A percentile compares a stretch with the other conserved stretches of the same genome.
Evolutionary conservation across 1,284 basidiomycete genomes (phyloP).

Genomic region (Amylostereum areolatum): DNA sequence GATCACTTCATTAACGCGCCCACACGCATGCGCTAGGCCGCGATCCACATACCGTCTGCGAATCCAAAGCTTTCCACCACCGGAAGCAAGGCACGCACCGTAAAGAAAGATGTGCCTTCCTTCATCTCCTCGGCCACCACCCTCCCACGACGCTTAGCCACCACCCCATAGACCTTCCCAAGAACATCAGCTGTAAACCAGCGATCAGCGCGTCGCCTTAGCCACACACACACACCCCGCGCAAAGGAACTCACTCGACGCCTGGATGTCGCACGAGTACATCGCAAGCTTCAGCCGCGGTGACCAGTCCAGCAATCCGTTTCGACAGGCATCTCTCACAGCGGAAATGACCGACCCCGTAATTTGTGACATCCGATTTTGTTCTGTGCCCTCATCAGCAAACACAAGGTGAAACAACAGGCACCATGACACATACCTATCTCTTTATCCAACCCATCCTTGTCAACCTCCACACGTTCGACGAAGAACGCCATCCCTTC

Average conservation of each 20-base stretch:
- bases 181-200: slow-evolving; percentile 79
- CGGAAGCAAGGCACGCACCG: slow-evolving; percentile 85
- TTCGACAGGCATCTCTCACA: slow-evolving; percentile 84
- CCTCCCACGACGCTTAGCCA: slow-evolving; percentile 84
- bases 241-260: slow-evolving; percentile 67
- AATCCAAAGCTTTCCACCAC: slow-evolving; percentile 98
- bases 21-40: background rate
- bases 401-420: background rate
- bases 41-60: slow-evolving; percentile 68
- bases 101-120: slow-evolving; percentile 95
- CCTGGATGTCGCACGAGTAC: slow-evolving; percentile 99
- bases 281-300: slow-evolving; percentile 96
- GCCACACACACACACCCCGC: background rate
- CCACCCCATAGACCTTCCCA: slow-evolving; percentile 96
- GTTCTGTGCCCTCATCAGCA: slow-evolving; percentile 38
- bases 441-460: slow-evolving; percentile 55
- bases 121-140: slow-evolving; percentile 99
- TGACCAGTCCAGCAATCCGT: slow-evolving; percentile 94
- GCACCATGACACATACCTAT: slow-evolving; percentile 38
- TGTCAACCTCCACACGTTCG: slow-evolving; percentile 67
- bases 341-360: slow-evolving; percentile 87
- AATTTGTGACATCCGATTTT: slow-evolving; percentile 68
- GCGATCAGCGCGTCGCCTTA: background rate
- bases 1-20: background rate
- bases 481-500: slow-evolving; percentile 92